Evolutionary conservation across 306 rosid genomes (phyloP).

Genomic region (Quercus parvula): DNA sequence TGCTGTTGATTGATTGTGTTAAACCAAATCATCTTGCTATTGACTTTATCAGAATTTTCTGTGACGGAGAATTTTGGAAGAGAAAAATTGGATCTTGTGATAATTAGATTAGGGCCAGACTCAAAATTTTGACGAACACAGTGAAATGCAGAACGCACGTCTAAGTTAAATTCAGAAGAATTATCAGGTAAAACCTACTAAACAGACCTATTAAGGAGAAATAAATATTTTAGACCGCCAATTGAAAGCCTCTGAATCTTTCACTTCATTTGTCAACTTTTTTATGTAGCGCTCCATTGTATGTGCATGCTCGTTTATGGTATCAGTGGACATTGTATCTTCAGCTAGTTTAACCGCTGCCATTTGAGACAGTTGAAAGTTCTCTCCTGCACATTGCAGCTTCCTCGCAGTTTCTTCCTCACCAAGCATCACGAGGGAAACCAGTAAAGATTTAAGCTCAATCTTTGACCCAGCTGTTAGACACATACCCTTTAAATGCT

Average conservation of each 20-base stretch:
- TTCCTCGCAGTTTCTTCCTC: constrained; percentile 78
- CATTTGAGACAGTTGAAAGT: constrained; percentile 73
- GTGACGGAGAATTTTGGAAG: neutral
- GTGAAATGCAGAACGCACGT: neutral
- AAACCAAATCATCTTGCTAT: neutral
- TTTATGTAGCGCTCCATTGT: constrained; percentile 67
- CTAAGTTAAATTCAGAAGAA: neutral
- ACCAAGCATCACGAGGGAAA: constrained; percentile 72
- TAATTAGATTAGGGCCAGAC: neutral
- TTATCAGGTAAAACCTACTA: neutral
- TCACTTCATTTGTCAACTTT: constrained; percentile 50
- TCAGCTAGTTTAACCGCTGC: constrained; percentile 83
- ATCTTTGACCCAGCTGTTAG: constrained; percentile 52
- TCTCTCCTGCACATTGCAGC: constrained; percentile 78
- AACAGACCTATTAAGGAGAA: constrained; percentile 26
- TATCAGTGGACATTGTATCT: constrained; percentile 59
- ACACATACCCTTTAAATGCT: constrained; percentile 86
- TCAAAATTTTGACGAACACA: neutral
- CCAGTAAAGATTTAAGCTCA: constrained; percentile 77
- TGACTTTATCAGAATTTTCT: neutral
- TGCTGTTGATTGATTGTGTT: neutral
- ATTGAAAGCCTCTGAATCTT: constrained; percentile 60
- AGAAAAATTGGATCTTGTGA: neutral
- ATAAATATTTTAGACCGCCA: constrained; percentile 68
- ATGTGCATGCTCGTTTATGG: constrained; percentile 62